Conservation (phyloP, 441 rosid genomes). For the Erodium trifolium region DNA sequence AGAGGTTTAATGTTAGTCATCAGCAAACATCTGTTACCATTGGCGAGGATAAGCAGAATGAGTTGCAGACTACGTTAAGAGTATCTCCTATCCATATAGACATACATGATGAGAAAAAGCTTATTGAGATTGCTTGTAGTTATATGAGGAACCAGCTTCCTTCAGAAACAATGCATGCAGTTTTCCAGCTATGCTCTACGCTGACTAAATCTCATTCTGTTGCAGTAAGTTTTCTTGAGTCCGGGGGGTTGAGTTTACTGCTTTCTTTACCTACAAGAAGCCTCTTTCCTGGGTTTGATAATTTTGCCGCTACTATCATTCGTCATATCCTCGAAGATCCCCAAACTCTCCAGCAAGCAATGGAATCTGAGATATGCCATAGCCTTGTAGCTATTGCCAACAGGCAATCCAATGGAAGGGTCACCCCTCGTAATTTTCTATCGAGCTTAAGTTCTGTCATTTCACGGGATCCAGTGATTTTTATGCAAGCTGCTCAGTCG, state of each 20-base stretch:
- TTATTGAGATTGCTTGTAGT: conserved; percentile 81
- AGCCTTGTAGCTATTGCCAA: conserved; percentile 73
- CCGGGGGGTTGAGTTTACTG: conserved; percentile 68
- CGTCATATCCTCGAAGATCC: conserved; percentile 98
- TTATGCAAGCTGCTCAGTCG: conserved; percentile 75
- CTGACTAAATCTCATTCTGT: conserved; percentile 71
- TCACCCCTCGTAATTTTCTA: conserved; percentile 78
- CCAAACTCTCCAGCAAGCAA: conserved; percentile 93
- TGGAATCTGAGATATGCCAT: conserved; percentile 97
- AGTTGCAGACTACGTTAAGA: conserved; percentile 34
- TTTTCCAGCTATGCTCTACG: conserved; percentile 83
- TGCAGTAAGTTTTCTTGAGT: conserved; percentile 83
- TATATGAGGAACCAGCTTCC: conserved; percentile 75
- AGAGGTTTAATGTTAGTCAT: conserved; percentile 29
- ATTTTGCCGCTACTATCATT: conserved; percentile 75
- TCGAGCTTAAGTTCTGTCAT: conserved; percentile 64
- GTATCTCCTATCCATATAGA: conserved; percentile 40
- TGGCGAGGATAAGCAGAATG: conserved; percentile 63
- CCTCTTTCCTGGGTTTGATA: conserved; percentile 93
- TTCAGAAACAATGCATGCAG: conserved; percentile 89
- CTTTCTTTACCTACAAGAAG: conserved; percentile 80
- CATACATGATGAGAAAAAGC: conserved; percentile 60
- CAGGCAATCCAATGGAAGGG: conserved; percentile 80
- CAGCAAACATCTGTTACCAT: conserved; percentile 18
- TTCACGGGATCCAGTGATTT: conserved; percentile 76